These are phyloP conservation scores for Pseudozyma tsukubaensis DNA, from an alignment of 1,284 basidiomycete genomes.

Conservation along the genomic window DNA sequence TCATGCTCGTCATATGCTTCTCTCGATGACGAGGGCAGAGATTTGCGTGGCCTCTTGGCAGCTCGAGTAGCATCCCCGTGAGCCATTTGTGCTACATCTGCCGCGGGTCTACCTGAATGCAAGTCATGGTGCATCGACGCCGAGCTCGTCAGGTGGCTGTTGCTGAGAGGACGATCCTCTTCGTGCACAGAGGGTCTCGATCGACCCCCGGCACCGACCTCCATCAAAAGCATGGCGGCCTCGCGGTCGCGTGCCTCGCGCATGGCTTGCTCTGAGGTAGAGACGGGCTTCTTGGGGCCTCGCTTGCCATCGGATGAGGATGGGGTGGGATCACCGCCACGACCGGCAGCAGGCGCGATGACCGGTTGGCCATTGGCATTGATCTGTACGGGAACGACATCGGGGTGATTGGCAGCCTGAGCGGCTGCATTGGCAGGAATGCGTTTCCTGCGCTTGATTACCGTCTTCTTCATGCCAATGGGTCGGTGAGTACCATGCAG, in stretches of 20 bases:
- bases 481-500: conserved; percentile 95
- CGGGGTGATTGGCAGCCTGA: conserved; percentile 37
- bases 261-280: conserved; percentile 40
- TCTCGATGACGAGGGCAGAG: conserved; percentile 24
- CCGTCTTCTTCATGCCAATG: conserved; percentile 97
- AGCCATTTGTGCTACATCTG: conserved; percentile 10
- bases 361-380: conserved; percentile 45
- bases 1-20: conserved; percentile 32
- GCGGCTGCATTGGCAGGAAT: conserved; percentile 71
- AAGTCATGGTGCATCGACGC: conserved; percentile 36
- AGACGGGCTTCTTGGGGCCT: conserved; percentile 26
- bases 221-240: conserved; percentile 66
- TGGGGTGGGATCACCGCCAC: conserved; percentile 18
- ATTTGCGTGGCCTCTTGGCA: conserved; percentile 42
- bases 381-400: conserved; percentile 45
- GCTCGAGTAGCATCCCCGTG: conserved; percentile 24
- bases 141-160: conserved; percentile 14
- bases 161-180: conserved; percentile 22
- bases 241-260: conserved; percentile 62
- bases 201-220: conserved; percentile 54
- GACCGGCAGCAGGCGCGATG: conserved; percentile 44
- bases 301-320: conserved; percentile 26
- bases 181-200: conserved; percentile 29
- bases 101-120: conserved; percentile 22
- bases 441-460: conserved; percentile 96